phyloP scores from a whole-genome alignment of 2,329 filamentous ascomycete genomes.

The Didymella keratinophila region DNA sequence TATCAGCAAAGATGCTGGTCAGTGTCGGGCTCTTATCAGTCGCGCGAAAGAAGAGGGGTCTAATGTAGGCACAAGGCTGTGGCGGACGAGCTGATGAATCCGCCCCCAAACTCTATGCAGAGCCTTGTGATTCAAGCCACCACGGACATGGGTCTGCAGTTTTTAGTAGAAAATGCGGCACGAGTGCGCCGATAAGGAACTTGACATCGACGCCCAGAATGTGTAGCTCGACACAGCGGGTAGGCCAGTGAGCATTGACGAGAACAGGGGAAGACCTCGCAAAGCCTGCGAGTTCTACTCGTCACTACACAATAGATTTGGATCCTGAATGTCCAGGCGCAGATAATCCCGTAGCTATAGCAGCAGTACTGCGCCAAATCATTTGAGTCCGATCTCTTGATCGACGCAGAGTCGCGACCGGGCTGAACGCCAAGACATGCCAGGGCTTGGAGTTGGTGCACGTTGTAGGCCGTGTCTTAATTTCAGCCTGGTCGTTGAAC shows the following conservation, averaged over 20 bases:
- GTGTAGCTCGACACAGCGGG: neutral
- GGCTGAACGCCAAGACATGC: neutral
- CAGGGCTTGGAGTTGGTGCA: neutral
- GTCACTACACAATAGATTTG: too few relatives aligned
- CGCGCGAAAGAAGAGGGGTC: neutral
- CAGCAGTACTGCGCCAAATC: too few relatives aligned
- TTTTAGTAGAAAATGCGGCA: too few relatives aligned
- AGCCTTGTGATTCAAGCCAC: neutral
- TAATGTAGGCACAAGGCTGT: neutral
- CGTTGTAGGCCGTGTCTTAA: neutral
- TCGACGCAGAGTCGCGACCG: neutral
- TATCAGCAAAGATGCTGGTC: neutral
- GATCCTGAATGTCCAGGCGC: too few relatives aligned
- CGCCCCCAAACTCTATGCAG: neutral
- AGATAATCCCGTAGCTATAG: too few relatives aligned
- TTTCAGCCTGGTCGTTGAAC: neutral
- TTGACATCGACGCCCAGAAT: neutral
- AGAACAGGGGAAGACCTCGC: too few relatives aligned
- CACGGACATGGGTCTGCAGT: neutral
- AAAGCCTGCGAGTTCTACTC: too few relatives aligned
- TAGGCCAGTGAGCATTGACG: too few relatives aligned
- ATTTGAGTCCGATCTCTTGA: neutral
- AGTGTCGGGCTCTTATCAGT: neutral
- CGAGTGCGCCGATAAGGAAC: too few relatives aligned
- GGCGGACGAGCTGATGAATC: neutral